These are phyloP conservation scores for Fusarium burgessii DNA, from an alignment of 2,329 filamentous ascomycete genomes.

Conservation along the genomic window DNA sequence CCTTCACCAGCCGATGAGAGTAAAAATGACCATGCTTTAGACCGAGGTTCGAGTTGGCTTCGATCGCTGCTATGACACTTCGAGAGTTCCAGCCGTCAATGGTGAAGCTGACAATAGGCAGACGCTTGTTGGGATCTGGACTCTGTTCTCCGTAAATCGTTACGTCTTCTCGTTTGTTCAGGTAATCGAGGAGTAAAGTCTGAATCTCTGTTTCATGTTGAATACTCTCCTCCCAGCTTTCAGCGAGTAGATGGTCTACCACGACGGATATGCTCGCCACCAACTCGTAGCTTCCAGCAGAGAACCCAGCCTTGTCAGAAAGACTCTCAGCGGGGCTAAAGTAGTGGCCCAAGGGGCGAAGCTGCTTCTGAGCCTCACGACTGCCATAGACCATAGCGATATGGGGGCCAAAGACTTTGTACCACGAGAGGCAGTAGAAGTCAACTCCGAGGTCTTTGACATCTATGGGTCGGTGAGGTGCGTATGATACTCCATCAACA, in stretches of 20 bases:
- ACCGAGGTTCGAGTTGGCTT: constrained; percentile 68
- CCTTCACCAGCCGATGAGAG: constrained; percentile 70
- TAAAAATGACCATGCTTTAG: constrained; percentile 79
- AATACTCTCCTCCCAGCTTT: constrained; percentile 64
- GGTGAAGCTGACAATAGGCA: constrained; percentile 76
- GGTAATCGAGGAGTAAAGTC: constrained; percentile 67
- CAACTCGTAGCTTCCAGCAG: constrained; percentile 78
- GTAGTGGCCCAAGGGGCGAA: constrained; percentile 71
- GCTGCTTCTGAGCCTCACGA: constrained; percentile 63
- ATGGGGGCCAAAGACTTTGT: constrained; percentile 85
- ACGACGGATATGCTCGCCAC: constrained; percentile 72
- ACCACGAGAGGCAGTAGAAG: constrained; percentile 85
- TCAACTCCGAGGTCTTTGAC: constrained; percentile 77
- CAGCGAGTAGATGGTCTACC: constrained; percentile 67
- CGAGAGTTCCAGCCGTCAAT: constrained; percentile 68
- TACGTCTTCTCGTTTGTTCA: constrained; percentile 63
- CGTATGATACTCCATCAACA: constrained; percentile 82
- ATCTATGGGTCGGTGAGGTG: constrained; percentile 78
- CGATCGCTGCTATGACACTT: constrained; percentile 71
- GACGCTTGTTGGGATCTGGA: constrained; percentile 61
- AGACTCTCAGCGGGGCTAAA: constrained; percentile 73
- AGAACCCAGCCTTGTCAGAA: constrained; percentile 75
- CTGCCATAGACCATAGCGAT: constrained; percentile 77
- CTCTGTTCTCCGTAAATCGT: constrained; percentile 69
- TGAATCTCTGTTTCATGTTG: constrained; percentile 72